phyloP scores from a whole-genome alignment of 148 eudicot species.

The Limonium bicolor region DNA sequence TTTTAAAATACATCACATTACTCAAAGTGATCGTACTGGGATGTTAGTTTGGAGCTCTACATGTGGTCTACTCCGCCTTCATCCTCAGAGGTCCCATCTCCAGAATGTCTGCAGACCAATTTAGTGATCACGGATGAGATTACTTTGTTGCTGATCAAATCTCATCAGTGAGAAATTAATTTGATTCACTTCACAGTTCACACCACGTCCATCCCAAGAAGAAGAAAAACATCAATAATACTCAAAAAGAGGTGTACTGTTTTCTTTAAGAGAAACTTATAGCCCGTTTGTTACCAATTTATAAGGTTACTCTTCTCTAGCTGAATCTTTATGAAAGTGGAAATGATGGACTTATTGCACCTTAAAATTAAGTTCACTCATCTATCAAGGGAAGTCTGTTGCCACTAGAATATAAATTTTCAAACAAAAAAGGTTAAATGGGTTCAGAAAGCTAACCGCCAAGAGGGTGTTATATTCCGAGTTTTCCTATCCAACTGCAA shows the following conservation, averaged over 20 bases:
- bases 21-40: too few relatives aligned
- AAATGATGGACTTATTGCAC: too few relatives aligned
- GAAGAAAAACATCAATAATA: not conserved
- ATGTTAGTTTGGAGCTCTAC: too few relatives aligned
- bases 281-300: too few relatives aligned
- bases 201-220: not conserved
- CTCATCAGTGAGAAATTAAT: not conserved
- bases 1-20: too few relatives aligned
- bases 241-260: too few relatives aligned
- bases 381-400: too few relatives aligned
- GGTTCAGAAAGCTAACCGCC: constrained; percentile 50
- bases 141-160: not conserved
- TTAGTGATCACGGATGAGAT: not conserved
- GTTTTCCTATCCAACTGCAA: constrained; percentile 93
- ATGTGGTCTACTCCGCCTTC: constrained; percentile 44
- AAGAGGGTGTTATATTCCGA: constrained; percentile 70
- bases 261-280: too few relatives aligned
- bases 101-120: constrained; percentile 21
- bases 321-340: not conserved
- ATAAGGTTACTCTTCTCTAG: not conserved
- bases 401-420: too few relatives aligned
- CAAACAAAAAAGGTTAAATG: not conserved
- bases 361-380: too few relatives aligned
- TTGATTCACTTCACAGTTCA: too few relatives aligned
- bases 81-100: constrained; percentile 32